phyloP scores from a whole-genome alignment of 148 eudicot species.

The Vaccinium macrocarpon region DNA sequence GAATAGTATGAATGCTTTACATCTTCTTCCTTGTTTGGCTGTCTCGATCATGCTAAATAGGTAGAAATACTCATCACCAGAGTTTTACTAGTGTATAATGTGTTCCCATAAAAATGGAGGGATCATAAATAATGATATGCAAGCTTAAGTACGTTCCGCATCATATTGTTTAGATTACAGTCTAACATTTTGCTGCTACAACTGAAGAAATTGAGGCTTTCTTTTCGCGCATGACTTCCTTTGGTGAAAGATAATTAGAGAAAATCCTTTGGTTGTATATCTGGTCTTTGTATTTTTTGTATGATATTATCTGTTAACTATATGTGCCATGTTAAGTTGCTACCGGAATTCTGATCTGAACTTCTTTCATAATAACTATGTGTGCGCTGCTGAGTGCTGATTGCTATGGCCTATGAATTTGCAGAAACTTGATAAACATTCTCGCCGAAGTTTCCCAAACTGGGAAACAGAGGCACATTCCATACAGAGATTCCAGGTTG shows the following conservation, averaged over 20 bases:
- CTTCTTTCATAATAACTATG: not conserved
- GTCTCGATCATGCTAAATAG: not conserved
- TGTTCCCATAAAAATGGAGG: not conserved
- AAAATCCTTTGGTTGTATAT: not conserved
- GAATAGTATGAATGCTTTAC: not conserved
- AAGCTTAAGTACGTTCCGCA: not conserved
- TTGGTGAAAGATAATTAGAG: not conserved
- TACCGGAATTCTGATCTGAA: not conserved
- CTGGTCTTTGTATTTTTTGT: not conserved
- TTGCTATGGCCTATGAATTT: slow-evolving; percentile 25
- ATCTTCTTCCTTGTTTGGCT: not conserved
- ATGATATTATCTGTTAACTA: not conserved
- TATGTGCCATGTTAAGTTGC: not conserved
- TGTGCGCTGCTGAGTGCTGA: slow-evolving; percentile 20
- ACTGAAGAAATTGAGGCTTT: not conserved
- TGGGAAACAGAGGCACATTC: slow-evolving; percentile 96
- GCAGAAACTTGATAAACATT: slow-evolving; percentile 91
- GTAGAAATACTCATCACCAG: not conserved
- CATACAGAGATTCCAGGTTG: slow-evolving; percentile 92
- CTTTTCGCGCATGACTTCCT: not conserved
- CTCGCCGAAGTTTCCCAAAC: slow-evolving; percentile 97
- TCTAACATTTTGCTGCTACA: not conserved
- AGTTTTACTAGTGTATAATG: not conserved
- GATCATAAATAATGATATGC: not conserved
- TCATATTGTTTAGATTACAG: not conserved